phyloP scores from a whole-genome alignment of 23 red algal genomes.

The Gracilaria vermiculophylla region DNA sequence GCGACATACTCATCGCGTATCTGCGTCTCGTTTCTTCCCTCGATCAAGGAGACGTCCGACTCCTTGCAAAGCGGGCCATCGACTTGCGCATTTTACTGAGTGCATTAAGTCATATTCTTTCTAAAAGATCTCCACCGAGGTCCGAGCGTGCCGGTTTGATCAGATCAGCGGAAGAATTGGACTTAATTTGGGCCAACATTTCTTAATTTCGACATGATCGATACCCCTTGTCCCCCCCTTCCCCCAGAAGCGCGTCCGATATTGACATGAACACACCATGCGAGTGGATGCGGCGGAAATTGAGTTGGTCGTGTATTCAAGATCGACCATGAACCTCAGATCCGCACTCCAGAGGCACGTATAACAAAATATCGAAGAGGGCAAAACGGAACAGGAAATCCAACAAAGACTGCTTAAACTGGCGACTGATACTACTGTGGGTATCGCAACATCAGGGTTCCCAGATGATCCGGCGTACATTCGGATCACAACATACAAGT shows the following conservation, averaged over 20 bases:
- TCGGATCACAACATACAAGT: slow-evolving; percentile 14
- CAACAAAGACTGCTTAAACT: neutral
- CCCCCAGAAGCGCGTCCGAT: too few species aligned
- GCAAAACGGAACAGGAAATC: neutral
- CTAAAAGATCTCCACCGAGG: neutral
- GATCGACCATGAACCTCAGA: slow-evolving; percentile 9
- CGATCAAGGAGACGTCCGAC: slow-evolving; percentile 44
- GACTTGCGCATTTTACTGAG: neutral
- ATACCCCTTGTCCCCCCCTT: too few species aligned
- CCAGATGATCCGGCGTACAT: slow-evolving; percentile 60
- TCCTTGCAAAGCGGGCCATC: neutral
- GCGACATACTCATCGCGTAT: neutral
- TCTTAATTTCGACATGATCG: slow-evolving; percentile 22
- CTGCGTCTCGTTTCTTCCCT: slow-evolving; percentile 21
- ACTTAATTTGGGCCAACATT: slow-evolving; percentile 24
- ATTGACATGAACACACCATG: neutral
- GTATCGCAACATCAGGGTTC: neutral
- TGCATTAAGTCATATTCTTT: neutral
- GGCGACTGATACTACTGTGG: slow-evolving; percentile 14
- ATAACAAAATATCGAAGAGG: neutral
- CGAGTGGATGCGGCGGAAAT: neutral
- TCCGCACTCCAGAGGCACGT: slow-evolving; percentile 15
- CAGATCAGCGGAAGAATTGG: neutral
- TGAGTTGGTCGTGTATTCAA: slow-evolving; percentile 27
- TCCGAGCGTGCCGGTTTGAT: neutral